Conservation (phyloP, 2,329 filamentous ascomycete genomes). For the Huntiella decipiens region DNA sequence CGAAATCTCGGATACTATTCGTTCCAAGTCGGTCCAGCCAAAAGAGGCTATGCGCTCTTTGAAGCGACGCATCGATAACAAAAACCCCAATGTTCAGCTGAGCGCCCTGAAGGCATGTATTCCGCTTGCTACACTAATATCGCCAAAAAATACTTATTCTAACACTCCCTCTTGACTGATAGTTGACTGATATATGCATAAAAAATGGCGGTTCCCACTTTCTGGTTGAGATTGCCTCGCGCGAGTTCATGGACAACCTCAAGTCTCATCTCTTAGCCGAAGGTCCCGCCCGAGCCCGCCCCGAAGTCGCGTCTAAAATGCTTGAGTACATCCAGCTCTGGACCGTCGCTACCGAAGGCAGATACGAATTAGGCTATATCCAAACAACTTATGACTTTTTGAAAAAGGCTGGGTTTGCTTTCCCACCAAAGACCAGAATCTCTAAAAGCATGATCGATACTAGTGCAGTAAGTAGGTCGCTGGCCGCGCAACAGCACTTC, state of each 20-base stretch:
- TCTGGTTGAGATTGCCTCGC: conserved; percentile 80
- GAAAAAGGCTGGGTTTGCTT: conserved; percentile 59
- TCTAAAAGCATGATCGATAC: conserved; percentile 97
- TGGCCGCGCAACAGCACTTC: too few species aligned
- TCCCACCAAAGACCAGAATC: conserved; percentile 71
- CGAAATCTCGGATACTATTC: conserved; percentile 93
- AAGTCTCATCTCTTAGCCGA: conserved; percentile 74
- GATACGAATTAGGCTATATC: conserved; percentile 69
- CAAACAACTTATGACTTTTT: conserved; percentile 69
- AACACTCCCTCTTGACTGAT: conserved; percentile 15
- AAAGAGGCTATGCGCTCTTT: conserved; percentile 96
- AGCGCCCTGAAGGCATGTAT: conserved; percentile 66
- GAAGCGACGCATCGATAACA: conserved; percentile 86
- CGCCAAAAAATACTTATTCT: neutral
- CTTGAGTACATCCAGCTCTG: conserved; percentile 85
- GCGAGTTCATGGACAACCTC: conserved; percentile 96
- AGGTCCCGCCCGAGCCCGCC: conserved; percentile 54
- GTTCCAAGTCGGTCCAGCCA: conserved; percentile 90
- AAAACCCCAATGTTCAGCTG: conserved; percentile 92
- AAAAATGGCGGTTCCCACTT: conserved; percentile 97
- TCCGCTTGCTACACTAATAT: neutral
- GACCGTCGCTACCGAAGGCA: conserved; percentile 74
- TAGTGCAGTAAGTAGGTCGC: conserved; percentile 54
- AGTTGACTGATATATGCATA: conserved; percentile 93
- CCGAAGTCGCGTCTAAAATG: conserved; percentile 75